Evolutionary conservation across 495 filamentous ascomycete species (phyloP).

Genomic region (Penicillium verhagenii): DNA sequence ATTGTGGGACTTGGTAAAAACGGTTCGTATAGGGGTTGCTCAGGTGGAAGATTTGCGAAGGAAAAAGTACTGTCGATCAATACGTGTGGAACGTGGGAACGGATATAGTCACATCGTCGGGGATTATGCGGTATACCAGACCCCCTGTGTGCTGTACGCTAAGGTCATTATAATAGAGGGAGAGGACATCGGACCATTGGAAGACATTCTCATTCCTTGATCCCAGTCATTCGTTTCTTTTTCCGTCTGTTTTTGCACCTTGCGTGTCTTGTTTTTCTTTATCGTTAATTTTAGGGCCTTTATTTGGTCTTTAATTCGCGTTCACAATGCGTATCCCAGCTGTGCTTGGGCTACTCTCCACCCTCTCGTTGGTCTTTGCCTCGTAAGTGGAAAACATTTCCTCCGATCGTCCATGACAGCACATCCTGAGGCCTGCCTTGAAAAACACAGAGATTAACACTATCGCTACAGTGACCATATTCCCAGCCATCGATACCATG

Average conservation of each 20-base stretch:
- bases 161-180: constrained; percentile 8
- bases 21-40: not conserved
- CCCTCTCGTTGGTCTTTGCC: constrained; percentile 16
- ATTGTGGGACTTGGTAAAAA: not conserved
- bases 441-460: not conserved
- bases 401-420: too few relatives aligned
- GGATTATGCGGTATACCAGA: not conserved
- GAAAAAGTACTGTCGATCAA: constrained; percentile 6
- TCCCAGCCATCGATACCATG: constrained; percentile 7
- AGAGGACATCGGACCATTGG: not conserved
- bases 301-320: not conserved
- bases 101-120: not conserved
- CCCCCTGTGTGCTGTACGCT: not conserved
- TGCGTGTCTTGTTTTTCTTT: not conserved
- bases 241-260: not conserved
- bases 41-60: not conserved
- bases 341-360: constrained; percentile 15
- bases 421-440: not conserved
- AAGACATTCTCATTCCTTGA: not conserved
- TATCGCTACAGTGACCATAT: not conserved
- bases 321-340: constrained; percentile 20
- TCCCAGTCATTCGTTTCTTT: constrained; percentile 2
- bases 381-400: constrained; percentile 17
- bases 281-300: not conserved
- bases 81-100: not conserved